phyloP scores from a whole-genome alignment of 2,329 filamentous ascomycete genomes.

The Hypoxylon sp. region DNA sequence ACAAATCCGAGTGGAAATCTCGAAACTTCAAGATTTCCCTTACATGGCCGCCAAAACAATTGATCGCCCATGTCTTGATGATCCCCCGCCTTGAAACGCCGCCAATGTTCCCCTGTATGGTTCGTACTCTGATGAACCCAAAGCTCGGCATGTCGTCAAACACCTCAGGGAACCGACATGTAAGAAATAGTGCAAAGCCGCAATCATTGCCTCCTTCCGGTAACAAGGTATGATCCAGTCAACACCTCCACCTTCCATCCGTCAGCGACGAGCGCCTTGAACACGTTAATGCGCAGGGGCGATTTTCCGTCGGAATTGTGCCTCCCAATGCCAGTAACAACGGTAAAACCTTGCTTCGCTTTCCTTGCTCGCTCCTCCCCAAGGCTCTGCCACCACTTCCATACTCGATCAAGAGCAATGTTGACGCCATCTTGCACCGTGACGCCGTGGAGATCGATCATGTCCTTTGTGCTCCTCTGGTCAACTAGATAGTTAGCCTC shows the following conservation, averaged over 20 bases:
- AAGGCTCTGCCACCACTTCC: constrained; percentile 81
- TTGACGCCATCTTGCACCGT: constrained; percentile 84
- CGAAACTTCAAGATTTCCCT: constrained; percentile 6
- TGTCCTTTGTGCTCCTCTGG: constrained; percentile 71
- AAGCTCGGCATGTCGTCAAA: constrained; percentile 4
- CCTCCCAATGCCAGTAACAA: constrained; percentile 85
- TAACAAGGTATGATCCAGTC: constrained; percentile 79
- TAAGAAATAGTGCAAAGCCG: not conserved
- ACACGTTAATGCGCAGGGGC: constrained; percentile 84
- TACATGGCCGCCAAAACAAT: constrained; percentile 16
- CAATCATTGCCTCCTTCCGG: constrained; percentile 62
- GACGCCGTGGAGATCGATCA: constrained; percentile 87
- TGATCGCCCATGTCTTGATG: constrained; percentile 22
- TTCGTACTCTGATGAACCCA: not conserved
- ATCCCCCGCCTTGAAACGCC: constrained; percentile 35
- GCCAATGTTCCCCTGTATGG: constrained; percentile 22
- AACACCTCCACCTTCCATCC: constrained; percentile 86
- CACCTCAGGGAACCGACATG: not conserved
- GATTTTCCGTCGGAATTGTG: constrained; percentile 85
- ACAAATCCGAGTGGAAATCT: constrained; percentile 11
- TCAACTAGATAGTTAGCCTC: constrained; percentile 80
- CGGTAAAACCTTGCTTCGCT: constrained; percentile 72
- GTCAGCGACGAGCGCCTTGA: constrained; percentile 78
- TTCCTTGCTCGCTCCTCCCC: constrained; percentile 73
- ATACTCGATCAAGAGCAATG: constrained; percentile 78